Evolutionary conservation across 768 basidiomycete species (phyloP).

Genomic region (Naganishia randhawae): DNA sequence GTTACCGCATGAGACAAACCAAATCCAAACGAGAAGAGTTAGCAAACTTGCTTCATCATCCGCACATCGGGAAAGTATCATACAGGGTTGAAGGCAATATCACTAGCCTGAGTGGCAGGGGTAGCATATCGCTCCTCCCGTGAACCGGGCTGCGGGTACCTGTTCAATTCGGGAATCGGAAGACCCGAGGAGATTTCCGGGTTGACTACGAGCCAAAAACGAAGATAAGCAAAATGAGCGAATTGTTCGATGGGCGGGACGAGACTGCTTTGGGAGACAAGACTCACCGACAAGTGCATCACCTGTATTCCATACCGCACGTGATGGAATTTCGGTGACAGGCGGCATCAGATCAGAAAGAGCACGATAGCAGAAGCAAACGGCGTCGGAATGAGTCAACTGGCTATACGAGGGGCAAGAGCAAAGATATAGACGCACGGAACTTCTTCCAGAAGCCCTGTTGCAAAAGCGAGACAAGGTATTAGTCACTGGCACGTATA

Average conservation of each 20-base stretch:
- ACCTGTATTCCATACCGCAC: slow-evolving; percentile 55
- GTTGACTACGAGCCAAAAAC: slow-evolving; percentile 59
- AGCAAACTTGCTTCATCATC: not conserved
- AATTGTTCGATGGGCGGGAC: not conserved
- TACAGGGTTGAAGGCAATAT: slow-evolving; percentile 43
- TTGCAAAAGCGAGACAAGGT: slow-evolving; percentile 53
- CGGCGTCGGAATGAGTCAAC: not conserved
- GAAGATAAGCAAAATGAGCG: slow-evolving; percentile 17
- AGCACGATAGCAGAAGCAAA: not conserved
- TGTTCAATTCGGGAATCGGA: slow-evolving; percentile 66
- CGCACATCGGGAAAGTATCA: not conserved
- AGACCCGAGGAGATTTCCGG: slow-evolving; percentile 88
- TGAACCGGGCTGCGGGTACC: slow-evolving; percentile 84
- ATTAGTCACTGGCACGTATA: not conserved
- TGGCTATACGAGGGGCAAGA: not conserved
- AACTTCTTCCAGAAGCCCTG: slow-evolving; percentile 98
- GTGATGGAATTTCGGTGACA: not conserved
- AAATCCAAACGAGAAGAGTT: not conserved
- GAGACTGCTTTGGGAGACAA: not conserved
- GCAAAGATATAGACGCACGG: slow-evolving; percentile 57
- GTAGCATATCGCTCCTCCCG: slow-evolving; percentile 79
- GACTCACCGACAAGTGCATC: slow-evolving; percentile 63
- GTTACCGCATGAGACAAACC: not conserved
- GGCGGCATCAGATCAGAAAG: not conserved
- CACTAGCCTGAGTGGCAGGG: slow-evolving; percentile 78